A percentile compares a stretch with the other conserved stretches of the same genome.
Conservation (phyloP, 805 yeast genomes). For the Saccharomycopsis babjevae region DNA sequence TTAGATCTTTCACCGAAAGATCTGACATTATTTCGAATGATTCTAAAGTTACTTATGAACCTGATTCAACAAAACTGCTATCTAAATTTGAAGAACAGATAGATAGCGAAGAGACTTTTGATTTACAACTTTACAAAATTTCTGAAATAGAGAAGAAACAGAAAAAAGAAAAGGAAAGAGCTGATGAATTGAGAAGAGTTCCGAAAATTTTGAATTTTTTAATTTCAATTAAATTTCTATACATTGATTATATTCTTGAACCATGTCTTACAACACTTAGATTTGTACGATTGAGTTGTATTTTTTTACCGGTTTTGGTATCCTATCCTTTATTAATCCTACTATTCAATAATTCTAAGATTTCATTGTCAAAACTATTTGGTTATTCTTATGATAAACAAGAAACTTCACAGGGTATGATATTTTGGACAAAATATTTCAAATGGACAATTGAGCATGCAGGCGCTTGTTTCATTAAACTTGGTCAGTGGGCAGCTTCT, state of each 20-base stretch:
- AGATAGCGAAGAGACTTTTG: constrained; percentile 45
- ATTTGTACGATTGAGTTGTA: constrained; percentile 51
- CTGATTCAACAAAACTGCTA: neutral
- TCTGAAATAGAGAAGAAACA: constrained; percentile 46
- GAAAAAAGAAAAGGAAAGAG: constrained; percentile 29
- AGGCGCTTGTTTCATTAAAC: constrained; percentile 84
- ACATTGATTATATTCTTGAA: constrained; percentile 50
- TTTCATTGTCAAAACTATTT: neutral
- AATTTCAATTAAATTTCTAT: constrained; percentile 32
- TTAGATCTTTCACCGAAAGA: neutral
- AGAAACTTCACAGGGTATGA: constrained; percentile 43
- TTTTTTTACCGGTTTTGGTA: constrained; percentile 63
- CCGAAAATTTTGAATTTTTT: constrained; percentile 22
- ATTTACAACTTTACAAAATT: constrained; percentile 50
- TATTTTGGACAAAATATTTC: constrained; percentile 60
- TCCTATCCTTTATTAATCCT: constrained; percentile 48
- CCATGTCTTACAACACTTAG: constrained; percentile 62
- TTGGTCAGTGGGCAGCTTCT: constrained; percentile 99
- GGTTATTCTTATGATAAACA: constrained; percentile 18
- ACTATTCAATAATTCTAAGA: neutral
- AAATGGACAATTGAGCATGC: constrained; percentile 66
- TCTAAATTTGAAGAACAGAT: neutral
- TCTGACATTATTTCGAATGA: neutral
- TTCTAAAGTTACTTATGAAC: neutral
- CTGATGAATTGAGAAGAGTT: constrained; percentile 19